These are phyloP conservation scores for Hypomontagnella monticulosa DNA, from an alignment of 495 filamentous ascomycete species.

Conservation along the genomic window DNA sequence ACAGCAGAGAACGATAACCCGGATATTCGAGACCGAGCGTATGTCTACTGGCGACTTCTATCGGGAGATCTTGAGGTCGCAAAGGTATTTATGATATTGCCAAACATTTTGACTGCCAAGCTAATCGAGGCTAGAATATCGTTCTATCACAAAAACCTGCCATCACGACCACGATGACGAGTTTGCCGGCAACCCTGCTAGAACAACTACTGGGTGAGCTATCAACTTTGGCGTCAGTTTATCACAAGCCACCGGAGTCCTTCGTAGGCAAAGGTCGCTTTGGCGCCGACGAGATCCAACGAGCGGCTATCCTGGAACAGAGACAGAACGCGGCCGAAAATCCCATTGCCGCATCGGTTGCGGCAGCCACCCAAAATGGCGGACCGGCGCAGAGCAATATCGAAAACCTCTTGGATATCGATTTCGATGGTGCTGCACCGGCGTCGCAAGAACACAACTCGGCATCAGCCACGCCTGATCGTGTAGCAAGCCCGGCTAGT, in stretches of 20 bases:
- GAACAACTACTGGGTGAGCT: constrained; percentile 88
- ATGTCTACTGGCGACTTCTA: constrained; percentile 98
- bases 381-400: constrained; percentile 74
- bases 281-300: constrained; percentile 93
- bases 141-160: constrained; percentile 93
- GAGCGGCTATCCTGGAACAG: constrained; percentile 96
- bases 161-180: constrained; percentile 91
- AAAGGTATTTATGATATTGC: constrained; percentile 60
- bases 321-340: constrained; percentile 91
- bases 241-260: constrained; percentile 96
- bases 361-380: constrained; percentile 72
- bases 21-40: constrained; percentile 94
- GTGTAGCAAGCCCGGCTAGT: constrained; percentile 71
- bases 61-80: constrained; percentile 90
- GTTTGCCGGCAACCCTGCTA: constrained; percentile 81
- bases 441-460: constrained; percentile 82
- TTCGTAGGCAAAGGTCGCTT: constrained; percentile 96
- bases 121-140: constrained; percentile 68
- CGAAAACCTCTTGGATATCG: constrained; percentile 96
- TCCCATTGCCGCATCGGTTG: constrained; percentile 86
- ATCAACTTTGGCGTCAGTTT: constrained; percentile 97
- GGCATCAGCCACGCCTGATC: constrained; percentile 79
- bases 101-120: constrained; percentile 1
- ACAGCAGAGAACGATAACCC: constrained; percentile 97
- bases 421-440: constrained; percentile 94